Base-by-base conservation (phyloP, 148 eudicot genomes). In the Chenopodium formosanum region DNA sequence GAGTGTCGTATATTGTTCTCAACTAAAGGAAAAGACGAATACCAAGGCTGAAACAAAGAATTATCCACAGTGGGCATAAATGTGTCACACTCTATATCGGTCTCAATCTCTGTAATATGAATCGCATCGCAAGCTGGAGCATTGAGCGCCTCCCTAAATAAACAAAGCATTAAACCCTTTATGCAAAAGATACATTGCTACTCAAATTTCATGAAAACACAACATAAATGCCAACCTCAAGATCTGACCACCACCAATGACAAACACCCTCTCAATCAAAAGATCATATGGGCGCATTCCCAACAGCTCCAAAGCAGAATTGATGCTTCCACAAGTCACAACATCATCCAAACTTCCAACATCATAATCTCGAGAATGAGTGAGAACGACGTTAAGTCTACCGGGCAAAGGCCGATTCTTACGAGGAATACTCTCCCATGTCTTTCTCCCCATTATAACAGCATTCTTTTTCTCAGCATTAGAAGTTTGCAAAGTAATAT, bases 391-490 rank as follows among this genome's bases (percentile, higher is more conserved):
- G 82, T 96, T 94, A 76, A 96, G 92, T 79, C 98, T 92, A 69
- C 98, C 94, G 44, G 94, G 90, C 83, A 96, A 85, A 77, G 97
- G 97, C 8, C 97, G 90, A 82, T 77, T 73, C 87, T 84, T 83
- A 16, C 78, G 66, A 12, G 98, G 98, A 70, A 96, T 90, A 79
- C 97, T 90, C 83, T 96, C 99, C 99, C 99, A 96, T 46, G 99
- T 96, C 88, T 96, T 96, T 81, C 99, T 94, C 23, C 98, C 99
- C 99, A 96, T 96, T 32, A 96, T 80, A 52, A 94, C 93, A 32
- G 98, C 99, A 88, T 96, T 96, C 86, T 83, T 94, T 81, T 91
- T 96, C 50, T 75, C 85, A 48, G 94, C 90, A 78, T 90, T 93
- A 48, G 89, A 85, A 48, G 98, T 91, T 16, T 82, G 85, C 77